Evolutionary conservation across 2,329 filamentous ascomycete genomes (phyloP), one percentile per base, ranked within the genome.

Genomic region (Pseudogymnoascus sp.): DNA sequence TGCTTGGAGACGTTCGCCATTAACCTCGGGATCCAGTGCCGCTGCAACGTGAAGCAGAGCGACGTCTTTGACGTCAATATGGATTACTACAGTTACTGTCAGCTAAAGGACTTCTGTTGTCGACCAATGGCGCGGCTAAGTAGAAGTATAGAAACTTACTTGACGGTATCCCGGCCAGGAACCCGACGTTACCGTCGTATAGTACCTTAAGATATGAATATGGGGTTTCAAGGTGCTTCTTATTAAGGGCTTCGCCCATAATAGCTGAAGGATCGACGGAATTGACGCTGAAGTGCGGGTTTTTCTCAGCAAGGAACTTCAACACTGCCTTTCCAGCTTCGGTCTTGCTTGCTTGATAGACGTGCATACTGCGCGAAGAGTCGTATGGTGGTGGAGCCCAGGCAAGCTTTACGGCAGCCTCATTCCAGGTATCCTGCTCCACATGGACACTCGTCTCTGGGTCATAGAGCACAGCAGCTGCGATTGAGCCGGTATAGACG

Each of bases 261-360:
- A 70, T 65, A 3, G 31, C 10, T 12, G 57, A 36, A n/a, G 57
- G 57, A 18, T 40, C 31, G 6, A 74, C 62, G 3, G 65, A 63
- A 45, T 73, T 74, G 39, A 73, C 62, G 1, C 31, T 51, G 60
- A 71, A 74, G 7, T 66, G 51, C 0, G 68, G 72, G 1, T 70
- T 69, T 6, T 70, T 64, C 16, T 71, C 66, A 2, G 71, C 64
- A 5, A 67, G 61, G 54, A 71, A 73, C 14, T 70, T 71, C 72
- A 72, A 74, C 3, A 74, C 63, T 4, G 67, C 71, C 40, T 70
- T 69, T 62, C 76, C 75, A 1, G 69, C 72, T 10, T 65, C 67
- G 1, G 68, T 65, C 65, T 77, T 76, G 60, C 72, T 72, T 2
- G 73, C 74, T 1, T 66, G 61, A 39, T 77, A 77, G 3, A 69